Percentiles rank a stretch among this genome's conserved stretches.
Evolutionary conservation across 1,139 yeast genomes (phyloP).

Genomic region (Sugiyamaella castrensis): DNA sequence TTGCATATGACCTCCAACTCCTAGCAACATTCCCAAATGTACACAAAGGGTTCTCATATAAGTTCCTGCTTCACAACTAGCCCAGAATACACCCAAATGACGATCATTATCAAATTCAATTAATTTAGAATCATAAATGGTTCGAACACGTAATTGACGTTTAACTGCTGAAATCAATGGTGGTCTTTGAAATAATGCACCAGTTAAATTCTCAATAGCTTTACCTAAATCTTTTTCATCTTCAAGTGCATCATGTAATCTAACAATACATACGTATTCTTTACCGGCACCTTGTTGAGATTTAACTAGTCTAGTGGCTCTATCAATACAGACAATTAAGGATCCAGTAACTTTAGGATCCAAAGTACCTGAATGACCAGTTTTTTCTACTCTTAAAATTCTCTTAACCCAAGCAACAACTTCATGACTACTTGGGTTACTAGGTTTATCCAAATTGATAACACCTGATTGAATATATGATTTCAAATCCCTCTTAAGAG

Average conservation of each 20-base stretch:
- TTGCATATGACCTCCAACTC: conserved; percentile 99
- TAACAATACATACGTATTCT: conserved; percentile 96
- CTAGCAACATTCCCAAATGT: conserved; percentile 94
- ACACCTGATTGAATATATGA: conserved; percentile 92
- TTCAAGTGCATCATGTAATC: conserved; percentile 88
- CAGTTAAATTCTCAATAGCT: conserved; percentile 88
- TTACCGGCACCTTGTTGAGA: conserved; percentile 99
- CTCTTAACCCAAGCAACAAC: conserved; percentile 99
- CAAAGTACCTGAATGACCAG: conserved; percentile 98
- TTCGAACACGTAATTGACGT: conserved; percentile 97
- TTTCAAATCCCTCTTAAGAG: conserved; percentile 89
- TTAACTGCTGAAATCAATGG: conserved; percentile 98
- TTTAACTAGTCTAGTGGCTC: conserved; percentile 96
- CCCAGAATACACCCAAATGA: conserved; percentile 98
- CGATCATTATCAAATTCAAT: conserved; percentile 96
- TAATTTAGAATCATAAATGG: conserved; percentile 92
- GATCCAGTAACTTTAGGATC: conserved; percentile 97
- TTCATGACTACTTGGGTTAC: conserved; percentile 97
- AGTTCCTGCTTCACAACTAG: conserved; percentile 99
- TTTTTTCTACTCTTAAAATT: conserved; percentile 90
- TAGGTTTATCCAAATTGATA: conserved; percentile 94
- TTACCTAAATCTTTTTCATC: conserved; percentile 90
- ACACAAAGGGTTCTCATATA: conserved; percentile 99
- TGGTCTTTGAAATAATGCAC: conserved; percentile 98
- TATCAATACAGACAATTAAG: conserved; percentile 94